A percentile compares a stretch with the other conserved stretches of the same genome.
phyloP scores from a whole-genome alignment of 352 stramenopile species.

The Phytophthora hibernalis region DNA sequence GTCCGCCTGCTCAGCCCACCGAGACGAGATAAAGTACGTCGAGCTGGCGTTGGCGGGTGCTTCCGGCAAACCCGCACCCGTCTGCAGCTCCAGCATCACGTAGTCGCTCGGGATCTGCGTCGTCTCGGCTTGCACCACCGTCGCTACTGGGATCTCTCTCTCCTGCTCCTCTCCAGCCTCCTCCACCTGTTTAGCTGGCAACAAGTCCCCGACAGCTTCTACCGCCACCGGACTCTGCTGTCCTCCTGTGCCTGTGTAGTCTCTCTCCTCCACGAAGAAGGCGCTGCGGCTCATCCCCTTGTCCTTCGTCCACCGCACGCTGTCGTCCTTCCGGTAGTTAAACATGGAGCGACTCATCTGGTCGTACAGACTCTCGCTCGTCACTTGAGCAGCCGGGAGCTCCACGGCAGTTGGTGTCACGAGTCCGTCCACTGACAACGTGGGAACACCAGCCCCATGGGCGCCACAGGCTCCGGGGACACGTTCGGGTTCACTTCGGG shows the following conservation, averaged over 20 bases:
- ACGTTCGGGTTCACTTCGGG: constrained; percentile 84
- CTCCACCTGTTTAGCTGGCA: constrained; percentile 44
- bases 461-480: constrained; percentile 75
- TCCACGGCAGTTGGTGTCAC: constrained; percentile 50
- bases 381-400: constrained; percentile 33
- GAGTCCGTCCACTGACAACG: constrained; percentile 57
- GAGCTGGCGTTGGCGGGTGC: constrained; percentile 44
- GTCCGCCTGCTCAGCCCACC: constrained; percentile 79
- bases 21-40: constrained; percentile 86
- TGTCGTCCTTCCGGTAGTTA: constrained; percentile 55
- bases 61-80: constrained; percentile 60
- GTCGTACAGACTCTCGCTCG: constrained; percentile 41
- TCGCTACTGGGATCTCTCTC: constrained; percentile 60
- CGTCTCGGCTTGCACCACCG: constrained; percentile 49
- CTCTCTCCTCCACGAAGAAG: constrained; percentile 57
- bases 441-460: constrained; percentile 77
- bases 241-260: constrained; percentile 44
- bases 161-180: constrained; percentile 18
- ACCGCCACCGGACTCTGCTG: constrained; percentile 22
- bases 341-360: constrained; percentile 73
- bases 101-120: constrained; percentile 72
- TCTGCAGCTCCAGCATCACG: constrained; percentile 84
- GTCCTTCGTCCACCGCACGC: constrained; percentile 26
- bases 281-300: constrained; percentile 53
- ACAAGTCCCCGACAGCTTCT: constrained; percentile 24